Base-by-base conservation (phyloP, 2,329 filamentous ascomycete species). In the Cercospora sp. region DNA sequence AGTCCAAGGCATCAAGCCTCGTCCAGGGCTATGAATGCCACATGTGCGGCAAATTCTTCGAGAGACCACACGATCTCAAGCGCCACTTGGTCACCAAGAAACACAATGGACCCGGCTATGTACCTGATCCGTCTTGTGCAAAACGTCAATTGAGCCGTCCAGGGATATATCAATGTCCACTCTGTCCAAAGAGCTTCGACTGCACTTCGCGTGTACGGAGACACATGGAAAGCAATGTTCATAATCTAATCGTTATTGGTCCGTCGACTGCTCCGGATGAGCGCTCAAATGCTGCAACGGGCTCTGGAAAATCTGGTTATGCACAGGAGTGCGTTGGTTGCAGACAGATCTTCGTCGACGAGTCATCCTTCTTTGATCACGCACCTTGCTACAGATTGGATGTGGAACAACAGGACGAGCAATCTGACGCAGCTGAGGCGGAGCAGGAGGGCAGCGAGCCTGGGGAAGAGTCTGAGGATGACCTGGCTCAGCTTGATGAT, bases 281-380 rank as follows among this genome's bases (percentile, higher is more conserved):
- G 12, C 23, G 13, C 6, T 23, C 28, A 18, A 16, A 10, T 1
- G 10, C 23, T 57, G 51, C 12, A 16, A 26, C 8, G 3, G 23
- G 13, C 51, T n/a, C 23, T 57, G 28, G 13, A 5, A 31, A 57
- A 9, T 33, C 16, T 20, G 9, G 10, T 20, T 63, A 53, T 53
- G 60, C 42, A 16, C 60, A 63, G 18, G n/a, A 30, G 28, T 63
- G 60, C n/a, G 31, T 51, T 26, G 60, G 60, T 9, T 63, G 60
- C 45, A 18, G 42, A 20, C 60, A 33, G 26, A 18, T 28, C 16
- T 63, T 63, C 28, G 45, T 36, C 6, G n/a, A 63, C n/a, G 45
- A 55, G 28, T 10, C 10, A 3, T 23, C 16, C 3, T 63, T 63
- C 30, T 55, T 31, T 18, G 16, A 20, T 30, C 60, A 63, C 31